These are phyloP conservation scores for Microstegium vimineum DNA, from an alignment of 176 grass and related monocot genomes.

Conservation along the genomic window DNA sequence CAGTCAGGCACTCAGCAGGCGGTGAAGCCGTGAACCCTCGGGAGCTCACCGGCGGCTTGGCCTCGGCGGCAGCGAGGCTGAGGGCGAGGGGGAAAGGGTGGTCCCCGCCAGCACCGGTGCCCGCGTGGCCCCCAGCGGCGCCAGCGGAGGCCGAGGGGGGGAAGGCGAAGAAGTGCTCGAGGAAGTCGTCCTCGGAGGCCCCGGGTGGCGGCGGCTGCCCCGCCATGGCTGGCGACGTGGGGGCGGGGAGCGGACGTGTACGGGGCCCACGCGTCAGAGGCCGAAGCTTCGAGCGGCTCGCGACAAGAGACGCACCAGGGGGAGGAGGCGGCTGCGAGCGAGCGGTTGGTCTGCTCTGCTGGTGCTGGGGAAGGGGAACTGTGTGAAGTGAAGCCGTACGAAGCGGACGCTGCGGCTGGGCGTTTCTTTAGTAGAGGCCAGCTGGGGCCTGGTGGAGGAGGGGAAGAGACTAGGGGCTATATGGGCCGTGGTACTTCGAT, in stretches of 20 bases:
- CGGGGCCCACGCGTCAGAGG: neutral
- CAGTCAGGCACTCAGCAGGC: neutral
- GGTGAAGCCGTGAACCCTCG: too few relatives aligned
- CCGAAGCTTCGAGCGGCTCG: conserved; percentile 17
- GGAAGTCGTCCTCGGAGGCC: conserved; percentile 70
- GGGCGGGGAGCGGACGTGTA: neutral
- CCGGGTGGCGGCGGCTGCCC: conserved; percentile 46
- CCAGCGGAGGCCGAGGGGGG: neutral
- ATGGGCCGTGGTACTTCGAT: neutral
- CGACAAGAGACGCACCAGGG: too few relatives aligned
- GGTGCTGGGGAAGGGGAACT: too few relatives aligned
- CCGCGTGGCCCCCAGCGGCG: conserved; percentile 8
- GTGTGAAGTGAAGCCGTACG: neutral
- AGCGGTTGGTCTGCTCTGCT: neutral
- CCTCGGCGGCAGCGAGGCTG: conserved; percentile 47
- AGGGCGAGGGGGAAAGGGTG: conserved; percentile 56
- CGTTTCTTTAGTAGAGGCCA: conserved; percentile 31
- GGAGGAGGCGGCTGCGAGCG: too few relatives aligned
- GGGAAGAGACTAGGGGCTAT: too few relatives aligned
- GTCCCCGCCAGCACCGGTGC: conserved; percentile 2
- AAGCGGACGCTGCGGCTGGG: neutral
- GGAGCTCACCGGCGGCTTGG: conserved; percentile 43
- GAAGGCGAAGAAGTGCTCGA: conserved; percentile 70
- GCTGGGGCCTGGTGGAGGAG: neutral
- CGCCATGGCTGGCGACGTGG: conserved; percentile 45